Conservation (phyloP, 208 protist genomes). For the Wallacemonas rigidus region DNA sequence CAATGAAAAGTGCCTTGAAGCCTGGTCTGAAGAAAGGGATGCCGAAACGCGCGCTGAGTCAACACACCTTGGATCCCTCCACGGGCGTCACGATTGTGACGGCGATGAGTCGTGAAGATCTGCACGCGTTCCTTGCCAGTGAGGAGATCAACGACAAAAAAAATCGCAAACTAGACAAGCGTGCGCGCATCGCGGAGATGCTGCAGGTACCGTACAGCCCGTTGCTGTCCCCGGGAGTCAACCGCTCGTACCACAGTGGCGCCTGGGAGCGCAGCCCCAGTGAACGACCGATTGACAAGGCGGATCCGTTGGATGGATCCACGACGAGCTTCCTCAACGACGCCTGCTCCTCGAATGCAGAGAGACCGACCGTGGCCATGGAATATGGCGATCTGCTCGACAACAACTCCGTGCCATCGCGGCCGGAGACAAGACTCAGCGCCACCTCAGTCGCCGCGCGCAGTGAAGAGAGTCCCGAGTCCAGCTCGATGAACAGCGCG, state of each 20-base stretch:
- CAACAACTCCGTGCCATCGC: background rate
- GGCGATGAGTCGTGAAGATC: background rate
- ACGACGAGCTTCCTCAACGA: background rate
- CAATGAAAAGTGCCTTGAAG: background rate
- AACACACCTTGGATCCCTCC: background rate
- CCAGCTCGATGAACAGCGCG: background rate
- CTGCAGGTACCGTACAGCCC: background rate
- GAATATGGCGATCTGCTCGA: background rate
- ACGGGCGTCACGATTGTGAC: background rate
- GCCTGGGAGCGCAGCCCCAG: background rate
- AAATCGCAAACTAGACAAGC: background rate
- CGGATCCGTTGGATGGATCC: background rate
- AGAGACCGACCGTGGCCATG: background rate
- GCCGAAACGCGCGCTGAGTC: background rate
- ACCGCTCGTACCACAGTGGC: background rate
- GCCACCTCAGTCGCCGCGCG: background rate
- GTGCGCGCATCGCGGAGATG: background rate
- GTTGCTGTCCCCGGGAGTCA: background rate
- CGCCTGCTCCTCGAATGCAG: background rate
- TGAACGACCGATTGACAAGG: background rate
- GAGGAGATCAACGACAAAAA: background rate
- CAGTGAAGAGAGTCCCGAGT: background rate
- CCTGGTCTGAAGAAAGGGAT: background rate
- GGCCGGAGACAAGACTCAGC: background rate
- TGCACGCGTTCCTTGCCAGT: background rate